Base-by-base conservation (phyloP, 352 stramenopile species). In the Phytophthora cryptogea region DNA sequence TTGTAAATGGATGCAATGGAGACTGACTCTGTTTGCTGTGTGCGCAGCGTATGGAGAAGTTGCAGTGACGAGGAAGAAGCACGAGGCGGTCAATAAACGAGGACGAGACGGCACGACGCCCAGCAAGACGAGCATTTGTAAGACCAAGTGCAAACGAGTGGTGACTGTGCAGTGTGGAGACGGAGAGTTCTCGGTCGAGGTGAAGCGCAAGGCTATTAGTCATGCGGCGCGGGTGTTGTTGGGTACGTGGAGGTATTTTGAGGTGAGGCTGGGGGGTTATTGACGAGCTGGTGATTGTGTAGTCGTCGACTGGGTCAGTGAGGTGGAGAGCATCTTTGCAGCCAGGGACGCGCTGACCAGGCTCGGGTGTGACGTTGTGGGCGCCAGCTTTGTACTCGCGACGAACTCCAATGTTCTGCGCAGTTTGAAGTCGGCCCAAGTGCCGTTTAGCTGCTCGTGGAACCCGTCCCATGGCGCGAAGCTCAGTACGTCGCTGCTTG, bases 251-350 rank as follows among this genome's bases (percentile, higher is more conserved):
- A 14, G 2, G 5, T 13, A 37, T 14, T 30, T 28, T 11, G 31
- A 40, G 37, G 40, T 1, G 10, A 40, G 28, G 17, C 39, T 27
- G 30, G 49, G 31, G n/a, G 14, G 16, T 17, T 20, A 30, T 33
- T 41, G 16, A 26, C 32, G 42, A 27, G 43, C 17, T 11, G 37
- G 5, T 35, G 31, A 9, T 50, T 45, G 11, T 56, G 32, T 60
- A 70, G 75, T 88, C 5, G 35, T 61, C 8, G 81, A 90, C 55
- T 90, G 73, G 77, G 67, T 90, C n/a, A 75, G 75, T 43, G 56
- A 73, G 7, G 66, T 55, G 10, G 73, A 87, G 28, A 51, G 52
- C 5, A 51, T 88, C 23, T 55, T 88, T 1, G 78, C 77, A 23
- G 79, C 66, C 2, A 65, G 59, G 13, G 68, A 85, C 37, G 78